These are phyloP conservation scores for Oryza coarctata DNA, from an alignment of 176 grass and related monocot genomes.

Conservation along the genomic window DNA sequence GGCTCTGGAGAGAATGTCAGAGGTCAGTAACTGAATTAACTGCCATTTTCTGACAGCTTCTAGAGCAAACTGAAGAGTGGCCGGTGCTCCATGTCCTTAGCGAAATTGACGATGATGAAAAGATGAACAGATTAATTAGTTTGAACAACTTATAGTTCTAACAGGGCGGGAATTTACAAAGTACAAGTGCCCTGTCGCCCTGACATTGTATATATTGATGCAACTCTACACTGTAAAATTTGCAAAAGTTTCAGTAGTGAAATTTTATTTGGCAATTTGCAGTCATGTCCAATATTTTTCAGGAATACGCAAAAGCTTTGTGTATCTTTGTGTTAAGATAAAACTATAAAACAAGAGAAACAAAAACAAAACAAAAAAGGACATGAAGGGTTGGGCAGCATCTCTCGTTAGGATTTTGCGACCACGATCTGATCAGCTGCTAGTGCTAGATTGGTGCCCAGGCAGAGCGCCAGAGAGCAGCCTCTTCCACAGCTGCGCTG, in stretches of 20 bases:
- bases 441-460: too few relatives aligned
- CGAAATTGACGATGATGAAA: neutral
- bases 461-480: too few relatives aligned
- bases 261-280: too few relatives aligned
- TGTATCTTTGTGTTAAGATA: too few relatives aligned
- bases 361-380: too few relatives aligned
- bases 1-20: neutral
- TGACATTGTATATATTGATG: neutral
- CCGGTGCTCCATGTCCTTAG: neutral
- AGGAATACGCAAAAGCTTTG: too few relatives aligned
- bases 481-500: too few relatives aligned
- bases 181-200: neutral
- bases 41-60: neutral
- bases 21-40: neutral
- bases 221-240: neutral
- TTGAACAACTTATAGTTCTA: neutral
- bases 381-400: too few relatives aligned
- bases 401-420: too few relatives aligned
- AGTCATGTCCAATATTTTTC: too few relatives aligned
- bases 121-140: neutral
- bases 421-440: too few relatives aligned
- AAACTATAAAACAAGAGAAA: too few relatives aligned
- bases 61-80: neutral
- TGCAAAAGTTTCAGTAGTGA: neutral
- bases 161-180: neutral